phyloP scores from a whole-genome alignment of 768 basidiomycete genomes.

The Austroboletus eburneus region DNA sequence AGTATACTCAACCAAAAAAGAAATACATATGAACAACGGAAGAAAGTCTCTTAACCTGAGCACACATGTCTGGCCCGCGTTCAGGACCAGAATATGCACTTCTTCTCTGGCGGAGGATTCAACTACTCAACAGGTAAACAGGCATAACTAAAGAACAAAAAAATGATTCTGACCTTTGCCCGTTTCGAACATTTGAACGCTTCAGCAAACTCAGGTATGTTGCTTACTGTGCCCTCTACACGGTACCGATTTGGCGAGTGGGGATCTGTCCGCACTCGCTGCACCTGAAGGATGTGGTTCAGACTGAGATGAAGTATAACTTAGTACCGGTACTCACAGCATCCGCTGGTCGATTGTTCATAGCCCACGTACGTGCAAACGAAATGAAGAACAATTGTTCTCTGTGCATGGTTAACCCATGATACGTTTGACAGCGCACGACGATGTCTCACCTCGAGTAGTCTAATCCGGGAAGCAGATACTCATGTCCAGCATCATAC shows the following conservation, averaged over 20 bases:
- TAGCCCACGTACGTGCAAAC: conserved; percentile 85
- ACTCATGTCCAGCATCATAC: conserved; percentile 55
- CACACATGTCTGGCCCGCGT: background rate
- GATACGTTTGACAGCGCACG: background rate
- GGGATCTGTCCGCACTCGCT: conserved; percentile 80
- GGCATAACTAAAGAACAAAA: background rate
- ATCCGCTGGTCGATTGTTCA: conserved; percentile 72
- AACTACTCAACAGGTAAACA: conserved; percentile 41
- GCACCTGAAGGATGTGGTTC: conserved; percentile 43
- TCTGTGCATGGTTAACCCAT: conserved; percentile 32
- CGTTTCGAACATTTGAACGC: conserved; percentile 79
- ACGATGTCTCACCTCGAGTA: conserved; percentile 54
- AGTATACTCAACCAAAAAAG: too few species aligned
- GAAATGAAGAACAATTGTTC: conserved; percentile 95
- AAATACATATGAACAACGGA: conserved; percentile 15
- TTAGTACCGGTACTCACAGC: conserved; percentile 45
- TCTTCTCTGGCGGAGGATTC: conserved; percentile 76
- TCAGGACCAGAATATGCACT: conserved; percentile 78
- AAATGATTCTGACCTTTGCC: conserved; percentile 58
- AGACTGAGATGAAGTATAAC: background rate
- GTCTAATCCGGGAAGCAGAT: conserved; percentile 75
- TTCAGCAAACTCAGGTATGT: conserved; percentile 83
- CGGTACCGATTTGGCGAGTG: conserved; percentile 81
- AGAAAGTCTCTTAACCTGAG: background rate
- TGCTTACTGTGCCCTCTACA: conserved; percentile 81